A percentile compares a stretch with the other conserved stretches of the same genome.
phyloP scores from a whole-genome alignment of 176 grass and related monocot genomes.

The Phoenix dactylifera region DNA sequence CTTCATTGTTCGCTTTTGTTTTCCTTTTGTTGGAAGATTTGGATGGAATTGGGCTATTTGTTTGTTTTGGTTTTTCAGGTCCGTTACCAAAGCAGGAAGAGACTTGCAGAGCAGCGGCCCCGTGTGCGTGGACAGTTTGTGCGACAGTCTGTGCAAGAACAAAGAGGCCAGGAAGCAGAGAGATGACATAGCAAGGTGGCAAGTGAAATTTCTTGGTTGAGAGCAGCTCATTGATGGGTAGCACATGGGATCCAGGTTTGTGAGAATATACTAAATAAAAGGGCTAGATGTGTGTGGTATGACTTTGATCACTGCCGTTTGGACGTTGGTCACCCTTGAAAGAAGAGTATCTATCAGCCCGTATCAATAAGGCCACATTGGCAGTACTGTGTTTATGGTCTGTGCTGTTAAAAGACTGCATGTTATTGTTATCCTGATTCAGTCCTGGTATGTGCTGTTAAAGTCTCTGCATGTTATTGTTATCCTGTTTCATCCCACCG shows the following conservation, averaged over 20 bases:
- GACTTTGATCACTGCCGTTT: not conserved
- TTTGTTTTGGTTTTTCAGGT: slow-evolving; percentile 42
- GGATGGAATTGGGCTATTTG: slow-evolving; percentile 8
- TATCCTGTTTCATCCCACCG: too few relatives aligned
- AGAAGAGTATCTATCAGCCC: slow-evolving; percentile 10
- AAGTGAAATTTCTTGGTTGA: slow-evolving; percentile 17
- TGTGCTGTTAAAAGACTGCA: not conserved
- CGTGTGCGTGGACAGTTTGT: slow-evolving; percentile 71
- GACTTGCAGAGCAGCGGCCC: slow-evolving; percentile 62
- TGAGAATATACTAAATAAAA: slow-evolving; percentile 7
- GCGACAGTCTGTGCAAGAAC: slow-evolving; percentile 37
- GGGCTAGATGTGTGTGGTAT: slow-evolving; percentile 5
- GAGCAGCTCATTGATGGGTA: slow-evolving; percentile 5
- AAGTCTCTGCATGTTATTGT: too few relatives aligned
- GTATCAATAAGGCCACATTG: slow-evolving; percentile 7
- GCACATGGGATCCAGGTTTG: slow-evolving; percentile 7
- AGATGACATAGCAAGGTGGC: slow-evolving; percentile 44
- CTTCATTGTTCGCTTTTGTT: too few relatives aligned
- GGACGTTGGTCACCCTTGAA: not conserved
- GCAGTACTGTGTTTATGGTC: not conserved
- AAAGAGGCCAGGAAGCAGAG: slow-evolving; percentile 26
- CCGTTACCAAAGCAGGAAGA: slow-evolving; percentile 75
- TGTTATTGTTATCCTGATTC: too few relatives aligned
- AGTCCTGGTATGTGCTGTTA: not conserved
- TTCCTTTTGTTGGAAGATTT: slow-evolving; percentile 1